phyloP scores from a whole-genome alignment of 352 stramenopile species.

The Pythium phragmiticola region DNA sequence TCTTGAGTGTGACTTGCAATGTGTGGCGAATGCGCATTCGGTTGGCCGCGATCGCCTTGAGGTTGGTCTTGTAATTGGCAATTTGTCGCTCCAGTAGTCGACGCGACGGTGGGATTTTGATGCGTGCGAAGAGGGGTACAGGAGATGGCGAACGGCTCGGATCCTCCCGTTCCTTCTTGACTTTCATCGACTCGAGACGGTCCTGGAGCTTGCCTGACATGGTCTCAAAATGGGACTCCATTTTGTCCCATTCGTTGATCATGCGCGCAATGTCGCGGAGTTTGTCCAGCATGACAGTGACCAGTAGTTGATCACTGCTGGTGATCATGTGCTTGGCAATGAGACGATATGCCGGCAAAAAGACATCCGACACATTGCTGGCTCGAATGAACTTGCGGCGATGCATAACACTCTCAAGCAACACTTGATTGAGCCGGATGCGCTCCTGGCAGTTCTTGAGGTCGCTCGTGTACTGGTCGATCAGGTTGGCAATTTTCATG shows the following conservation, averaged over 20 bases:
- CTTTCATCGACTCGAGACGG: constrained; percentile 35
- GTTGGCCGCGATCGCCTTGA: constrained; percentile 46
- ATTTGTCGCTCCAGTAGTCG: constrained; percentile 74
- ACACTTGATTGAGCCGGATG: constrained; percentile 51
- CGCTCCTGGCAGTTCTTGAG: constrained; percentile 52
- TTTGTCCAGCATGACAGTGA: constrained; percentile 76
- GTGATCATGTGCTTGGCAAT: constrained; percentile 65
- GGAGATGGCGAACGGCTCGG: constrained; percentile 15
- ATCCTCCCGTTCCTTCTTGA: constrained; percentile 30
- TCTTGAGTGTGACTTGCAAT: constrained; percentile 53
- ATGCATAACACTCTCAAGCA: constrained; percentile 63
- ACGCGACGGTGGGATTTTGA: constrained; percentile 63
- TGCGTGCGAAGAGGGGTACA: constrained; percentile 47
- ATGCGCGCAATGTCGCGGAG: constrained; percentile 50
- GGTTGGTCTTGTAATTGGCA: constrained; percentile 60
- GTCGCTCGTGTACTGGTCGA: constrained; percentile 56
- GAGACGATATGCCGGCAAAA: constrained; percentile 67
- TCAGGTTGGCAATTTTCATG: constrained; percentile 46
- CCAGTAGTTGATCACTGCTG: constrained; percentile 68
- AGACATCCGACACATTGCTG: constrained; percentile 58
- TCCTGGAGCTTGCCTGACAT: constrained; percentile 58
- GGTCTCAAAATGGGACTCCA: constrained; percentile 65
- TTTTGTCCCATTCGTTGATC: constrained; percentile 75
- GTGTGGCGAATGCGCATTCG: constrained; percentile 50
- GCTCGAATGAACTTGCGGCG: constrained; percentile 66